These are phyloP conservation scores for Hylodesmum podocarpum DNA, from an alignment of 306 rosid genomes.

Conservation along the genomic window DNA sequence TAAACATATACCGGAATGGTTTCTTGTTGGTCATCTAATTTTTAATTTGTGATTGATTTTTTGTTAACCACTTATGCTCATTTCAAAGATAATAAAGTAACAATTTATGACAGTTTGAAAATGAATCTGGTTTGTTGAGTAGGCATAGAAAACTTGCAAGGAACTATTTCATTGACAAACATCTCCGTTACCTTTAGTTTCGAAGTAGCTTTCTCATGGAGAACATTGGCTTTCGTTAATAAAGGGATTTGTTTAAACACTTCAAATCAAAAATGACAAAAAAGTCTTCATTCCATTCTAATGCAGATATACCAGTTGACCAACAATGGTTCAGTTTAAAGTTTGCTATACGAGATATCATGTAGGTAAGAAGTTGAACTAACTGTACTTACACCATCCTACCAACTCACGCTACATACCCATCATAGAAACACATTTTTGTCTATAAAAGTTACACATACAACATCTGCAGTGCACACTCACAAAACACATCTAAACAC, in stretches of 20 bases:
- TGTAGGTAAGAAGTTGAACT: neutral
- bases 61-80: neutral
- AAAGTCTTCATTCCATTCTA: neutral
- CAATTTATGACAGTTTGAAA: neutral
- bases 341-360: neutral
- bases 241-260: neutral
- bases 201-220: neutral
- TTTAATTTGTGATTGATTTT: neutral
- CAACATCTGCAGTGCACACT: neutral
- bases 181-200: neutral
- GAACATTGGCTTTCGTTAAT: neutral
- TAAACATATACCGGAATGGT: neutral
- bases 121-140: neutral
- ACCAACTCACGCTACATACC: neutral
- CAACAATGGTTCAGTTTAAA: neutral
- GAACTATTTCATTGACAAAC: neutral
- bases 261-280: neutral
- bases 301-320: neutral
- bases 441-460: constrained; percentile 23
- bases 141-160: neutral
- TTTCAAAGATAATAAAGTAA: neutral
- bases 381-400: neutral
- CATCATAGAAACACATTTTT: no score
- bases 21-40: neutral
- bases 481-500: neutral